These are phyloP conservation scores for Hura crepitans DNA, from an alignment of 441 rosid species.

Conservation along the genomic window DNA sequence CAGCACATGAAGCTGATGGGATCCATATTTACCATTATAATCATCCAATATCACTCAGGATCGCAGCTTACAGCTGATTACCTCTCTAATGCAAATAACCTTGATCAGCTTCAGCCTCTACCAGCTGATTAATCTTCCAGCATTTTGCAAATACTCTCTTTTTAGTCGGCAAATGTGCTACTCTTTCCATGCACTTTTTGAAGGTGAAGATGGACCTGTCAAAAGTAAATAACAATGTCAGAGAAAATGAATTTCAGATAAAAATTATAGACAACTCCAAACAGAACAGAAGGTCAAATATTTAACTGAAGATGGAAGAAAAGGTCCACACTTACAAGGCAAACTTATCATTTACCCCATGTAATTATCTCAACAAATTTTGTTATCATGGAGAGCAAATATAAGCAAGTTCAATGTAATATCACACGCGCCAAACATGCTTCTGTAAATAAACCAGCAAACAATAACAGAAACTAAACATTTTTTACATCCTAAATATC, in stretches of 20 bases:
- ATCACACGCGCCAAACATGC: not conserved
- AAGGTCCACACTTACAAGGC: not conserved
- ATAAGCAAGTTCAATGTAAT: not conserved
- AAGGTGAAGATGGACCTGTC: conserved; percentile 13
- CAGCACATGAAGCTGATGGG: not conserved
- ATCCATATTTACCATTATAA: not conserved
- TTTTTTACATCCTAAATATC: not conserved
- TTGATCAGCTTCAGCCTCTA: conserved; percentile 4
- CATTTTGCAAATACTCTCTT: not conserved
- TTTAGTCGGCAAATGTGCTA: conserved; percentile 2
- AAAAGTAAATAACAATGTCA: not conserved
- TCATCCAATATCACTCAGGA: not conserved
- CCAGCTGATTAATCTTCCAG: not conserved
- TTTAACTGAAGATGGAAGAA: not conserved
- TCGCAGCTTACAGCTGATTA: not conserved
- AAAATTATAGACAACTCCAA: no score
- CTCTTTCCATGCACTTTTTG: not conserved
- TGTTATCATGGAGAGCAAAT: not conserved
- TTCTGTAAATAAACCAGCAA: not conserved
- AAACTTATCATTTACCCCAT: no score
- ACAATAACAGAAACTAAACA: not conserved
- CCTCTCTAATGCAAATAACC: not conserved
- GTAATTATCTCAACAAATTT: not conserved
- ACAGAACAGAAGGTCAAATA: not conserved
- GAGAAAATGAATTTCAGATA: no score